These are phyloP conservation scores for Pichia gijzeniarum DNA, from an alignment of 805 yeast species.

Conservation along the genomic window DNA sequence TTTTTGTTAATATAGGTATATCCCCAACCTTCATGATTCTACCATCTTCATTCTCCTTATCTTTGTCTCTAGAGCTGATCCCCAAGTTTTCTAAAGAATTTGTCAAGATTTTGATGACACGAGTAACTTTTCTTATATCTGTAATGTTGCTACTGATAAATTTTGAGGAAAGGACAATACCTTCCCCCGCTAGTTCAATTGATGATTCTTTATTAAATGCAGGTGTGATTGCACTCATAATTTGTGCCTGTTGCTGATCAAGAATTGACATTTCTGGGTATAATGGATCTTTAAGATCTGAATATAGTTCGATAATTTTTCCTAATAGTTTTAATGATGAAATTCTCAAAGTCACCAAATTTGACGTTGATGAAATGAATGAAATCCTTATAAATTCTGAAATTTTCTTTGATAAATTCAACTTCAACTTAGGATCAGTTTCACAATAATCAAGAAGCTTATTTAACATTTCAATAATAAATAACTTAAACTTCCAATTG, in stretches of 20 bases:
- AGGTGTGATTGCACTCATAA: constrained; percentile 82
- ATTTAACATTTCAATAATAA: constrained; percentile 41
- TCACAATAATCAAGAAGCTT: constrained; percentile 36
- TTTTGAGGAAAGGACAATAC: constrained; percentile 71
- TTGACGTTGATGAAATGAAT: constrained; percentile 74
- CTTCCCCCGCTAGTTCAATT: constrained; percentile 66
- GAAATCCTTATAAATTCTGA: constrained; percentile 71
- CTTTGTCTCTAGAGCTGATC: constrained; percentile 18
- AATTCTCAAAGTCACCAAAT: constrained; percentile 51
- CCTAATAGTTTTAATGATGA: constrained; percentile 64
- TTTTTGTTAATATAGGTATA: constrained; percentile 39
- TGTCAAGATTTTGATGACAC: constrained; percentile 60
- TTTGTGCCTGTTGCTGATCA: constrained; percentile 93
- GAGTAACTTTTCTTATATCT: constrained; percentile 39
- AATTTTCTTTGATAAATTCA: constrained; percentile 38
- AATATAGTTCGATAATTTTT: constrained; percentile 52
- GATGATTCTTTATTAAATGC: constrained; percentile 72
- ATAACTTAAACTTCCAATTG: constrained; percentile 49
- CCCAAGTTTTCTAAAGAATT: constrained; percentile 57
- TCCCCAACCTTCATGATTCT: constrained; percentile 49
- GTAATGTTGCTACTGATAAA: constrained; percentile 60
- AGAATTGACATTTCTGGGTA: constrained; percentile 64
- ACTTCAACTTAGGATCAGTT: constrained; percentile 33
- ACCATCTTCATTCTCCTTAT: constrained; percentile 19
- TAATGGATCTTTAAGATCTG: constrained; percentile 61